Conservation (phyloP, 164 flowering plant genomes). For the Kalanchoe fedtschenkoi region DNA sequence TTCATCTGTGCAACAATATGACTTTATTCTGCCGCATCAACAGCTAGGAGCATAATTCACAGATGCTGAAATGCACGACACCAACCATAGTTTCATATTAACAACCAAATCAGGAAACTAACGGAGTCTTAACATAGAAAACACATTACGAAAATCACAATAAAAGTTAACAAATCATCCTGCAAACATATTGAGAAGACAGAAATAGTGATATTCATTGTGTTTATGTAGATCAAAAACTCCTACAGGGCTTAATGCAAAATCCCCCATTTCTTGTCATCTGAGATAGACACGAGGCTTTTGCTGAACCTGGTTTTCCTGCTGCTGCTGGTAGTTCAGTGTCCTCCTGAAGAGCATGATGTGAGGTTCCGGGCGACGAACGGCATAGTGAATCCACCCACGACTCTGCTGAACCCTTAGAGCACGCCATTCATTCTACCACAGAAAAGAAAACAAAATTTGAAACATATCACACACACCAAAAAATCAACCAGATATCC, state of each 20-base stretch:
- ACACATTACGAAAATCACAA: too few relatives aligned
- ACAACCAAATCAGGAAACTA: neutral
- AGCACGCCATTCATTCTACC: conserved; percentile 89
- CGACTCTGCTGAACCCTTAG: conserved; percentile 97
- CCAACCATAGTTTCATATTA: neutral
- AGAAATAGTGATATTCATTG: neutral
- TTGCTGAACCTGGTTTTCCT: conserved; percentile 49
- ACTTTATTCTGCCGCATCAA: too few relatives aligned
- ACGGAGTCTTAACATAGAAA: neutral
- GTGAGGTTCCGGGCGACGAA: conserved; percentile 95
- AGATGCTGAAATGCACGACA: neutral
- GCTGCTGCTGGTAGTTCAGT: conserved; percentile 79
- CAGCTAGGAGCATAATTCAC: neutral
- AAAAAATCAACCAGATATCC: neutral
- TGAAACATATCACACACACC: neutral
- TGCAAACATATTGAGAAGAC: neutral
- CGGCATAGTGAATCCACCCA: conserved; percentile 95
- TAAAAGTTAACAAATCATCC: neutral
- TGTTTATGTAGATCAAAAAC: neutral
- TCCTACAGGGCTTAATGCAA: neutral
- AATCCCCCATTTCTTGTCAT: neutral
- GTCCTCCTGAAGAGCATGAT: conserved; percentile 99
- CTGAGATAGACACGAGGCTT: conserved; percentile 6
- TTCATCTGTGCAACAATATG: neutral
- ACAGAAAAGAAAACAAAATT: neutral